phyloP scores from a whole-genome alignment of 805 yeast genomes.

The Teunomyces cretensis region DNA sequence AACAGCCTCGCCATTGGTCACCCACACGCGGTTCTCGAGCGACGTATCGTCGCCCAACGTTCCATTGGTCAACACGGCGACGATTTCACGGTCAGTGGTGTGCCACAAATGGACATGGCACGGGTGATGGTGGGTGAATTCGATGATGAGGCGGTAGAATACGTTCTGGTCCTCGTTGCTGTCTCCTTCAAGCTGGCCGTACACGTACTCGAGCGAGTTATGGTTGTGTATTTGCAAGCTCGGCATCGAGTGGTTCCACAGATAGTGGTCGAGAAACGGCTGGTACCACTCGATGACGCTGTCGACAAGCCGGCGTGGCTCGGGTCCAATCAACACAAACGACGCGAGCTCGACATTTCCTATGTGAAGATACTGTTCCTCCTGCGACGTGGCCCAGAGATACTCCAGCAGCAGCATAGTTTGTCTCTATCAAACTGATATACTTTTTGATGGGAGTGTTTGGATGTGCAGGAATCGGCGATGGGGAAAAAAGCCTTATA shows the following conservation, averaged over 20 bases:
- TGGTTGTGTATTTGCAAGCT: slow-evolving; percentile 1
- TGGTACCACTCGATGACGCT: slow-evolving; percentile 10
- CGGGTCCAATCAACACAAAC: background rate
- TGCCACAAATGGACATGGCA: slow-evolving; percentile 5
- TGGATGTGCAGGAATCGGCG: too few relatives aligned
- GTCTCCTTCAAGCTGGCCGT: slow-evolving; percentile 46
- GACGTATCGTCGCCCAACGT: slow-evolving; percentile 49
- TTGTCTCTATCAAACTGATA: too few relatives aligned
- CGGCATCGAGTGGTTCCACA: slow-evolving; percentile 17
- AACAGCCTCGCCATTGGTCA: slow-evolving; percentile 39
- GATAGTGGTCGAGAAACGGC: slow-evolving; percentile 21
- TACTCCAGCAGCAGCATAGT: slow-evolving; percentile 1
- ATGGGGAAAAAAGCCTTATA: too few relatives aligned
- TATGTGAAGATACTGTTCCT: background rate
- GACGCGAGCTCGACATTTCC: background rate
- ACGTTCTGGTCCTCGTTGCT: slow-evolving; percentile 46
- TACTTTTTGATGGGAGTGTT: too few relatives aligned
- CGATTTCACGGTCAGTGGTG: slow-evolving; percentile 15
- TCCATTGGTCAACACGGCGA: slow-evolving; percentile 40
- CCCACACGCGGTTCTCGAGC: slow-evolving; percentile 55
- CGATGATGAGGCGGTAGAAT: slow-evolving; percentile 37
- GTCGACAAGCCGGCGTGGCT: background rate
- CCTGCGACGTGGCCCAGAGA: slow-evolving; percentile 2
- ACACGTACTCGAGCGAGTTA: slow-evolving; percentile 22
- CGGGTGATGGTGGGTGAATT: slow-evolving; percentile 25